phyloP scores from a whole-genome alignment of 192 early-diverging fungal genomes.

The Chytriomyces sp. region DNA sequence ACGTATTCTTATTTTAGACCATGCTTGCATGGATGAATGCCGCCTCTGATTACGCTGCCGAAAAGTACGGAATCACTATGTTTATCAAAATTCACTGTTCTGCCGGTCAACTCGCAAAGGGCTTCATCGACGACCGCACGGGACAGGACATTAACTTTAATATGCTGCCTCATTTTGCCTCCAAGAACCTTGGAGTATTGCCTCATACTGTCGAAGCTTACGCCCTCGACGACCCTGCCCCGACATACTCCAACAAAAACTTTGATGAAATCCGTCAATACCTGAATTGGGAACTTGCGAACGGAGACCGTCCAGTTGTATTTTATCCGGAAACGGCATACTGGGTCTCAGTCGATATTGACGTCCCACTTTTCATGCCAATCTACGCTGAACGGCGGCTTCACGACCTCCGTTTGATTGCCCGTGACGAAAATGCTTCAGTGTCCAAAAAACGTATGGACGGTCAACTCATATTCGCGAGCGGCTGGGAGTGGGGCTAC shows the following conservation, averaged over 20 bases:
- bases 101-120: conserved; percentile 26
- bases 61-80: conserved; percentile 31
- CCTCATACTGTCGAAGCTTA: conserved; percentile 31
- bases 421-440: conserved; percentile 14
- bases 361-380: conserved; percentile 33
- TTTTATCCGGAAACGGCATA: conserved; percentile 38
- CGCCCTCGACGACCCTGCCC: conserved; percentile 30
- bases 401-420: conserved; percentile 34
- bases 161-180: conserved; percentile 27
- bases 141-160: conserved; percentile 34
- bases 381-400: conserved; percentile 30
- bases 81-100: conserved; percentile 36
- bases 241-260: conserved; percentile 35
- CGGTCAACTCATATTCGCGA: conserved; percentile 34
- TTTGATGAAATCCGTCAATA: conserved; percentile 28
- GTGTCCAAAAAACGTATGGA: conserved; percentile 25
- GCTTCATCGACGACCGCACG: conserved; percentile 22
- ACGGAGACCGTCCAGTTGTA: conserved; percentile 19
- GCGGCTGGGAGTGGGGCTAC: conserved; percentile 33
- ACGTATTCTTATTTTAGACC: too few relatives aligned
- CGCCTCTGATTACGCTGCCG: conserved; percentile 29
- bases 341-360: conserved; percentile 30
- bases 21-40: conserved; percentile 32
- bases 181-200: conserved; percentile 17
- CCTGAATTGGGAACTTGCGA: conserved; percentile 32